phyloP scores from a whole-genome alignment of 192 early-diverging fungal species.

The Funneliformis geosporum region DNA sequence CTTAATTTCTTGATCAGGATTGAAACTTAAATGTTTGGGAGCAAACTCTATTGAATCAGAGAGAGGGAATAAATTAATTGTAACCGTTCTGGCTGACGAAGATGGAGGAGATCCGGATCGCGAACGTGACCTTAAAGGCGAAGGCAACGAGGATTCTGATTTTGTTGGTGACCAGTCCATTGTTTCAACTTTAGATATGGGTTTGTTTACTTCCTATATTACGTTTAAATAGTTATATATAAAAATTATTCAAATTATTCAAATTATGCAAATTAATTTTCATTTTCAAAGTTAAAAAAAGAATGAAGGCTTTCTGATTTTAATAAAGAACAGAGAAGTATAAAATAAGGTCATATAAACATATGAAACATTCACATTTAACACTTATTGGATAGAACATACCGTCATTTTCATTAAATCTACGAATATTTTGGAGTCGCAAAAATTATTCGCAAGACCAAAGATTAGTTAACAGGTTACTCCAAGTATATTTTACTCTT shows the following conservation, averaged over 20 bases:
- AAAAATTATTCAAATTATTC: not conserved
- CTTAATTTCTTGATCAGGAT: slow-evolving; percentile 17
- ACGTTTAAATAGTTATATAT: not conserved
- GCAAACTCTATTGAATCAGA: slow-evolving; percentile 21
- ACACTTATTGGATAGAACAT: not conserved
- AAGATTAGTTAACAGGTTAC: not conserved
- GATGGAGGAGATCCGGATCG: not conserved
- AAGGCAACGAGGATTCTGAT: not conserved
- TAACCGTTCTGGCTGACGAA: not conserved
- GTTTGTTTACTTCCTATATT: not conserved
- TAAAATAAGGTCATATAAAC: not conserved
- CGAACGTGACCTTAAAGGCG: not conserved
- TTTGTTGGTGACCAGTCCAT: not conserved
- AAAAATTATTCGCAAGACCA: not conserved
- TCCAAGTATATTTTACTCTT: no score
- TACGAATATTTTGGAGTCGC: not conserved
- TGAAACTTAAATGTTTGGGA: slow-evolving; percentile 8
- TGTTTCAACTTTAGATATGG: not conserved
- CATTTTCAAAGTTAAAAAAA: not conserved
- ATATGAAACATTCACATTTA: not conserved
- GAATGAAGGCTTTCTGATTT: not conserved
- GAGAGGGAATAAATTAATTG: slow-evolving; percentile 10
- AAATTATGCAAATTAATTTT: no score
- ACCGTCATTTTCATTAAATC: not conserved
- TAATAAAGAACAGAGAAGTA: not conserved